These are phyloP conservation scores for Wickerhamomyces kurtzmanii DNA, from an alignment of 805 yeast genomes.

Conservation along the genomic window DNA sequence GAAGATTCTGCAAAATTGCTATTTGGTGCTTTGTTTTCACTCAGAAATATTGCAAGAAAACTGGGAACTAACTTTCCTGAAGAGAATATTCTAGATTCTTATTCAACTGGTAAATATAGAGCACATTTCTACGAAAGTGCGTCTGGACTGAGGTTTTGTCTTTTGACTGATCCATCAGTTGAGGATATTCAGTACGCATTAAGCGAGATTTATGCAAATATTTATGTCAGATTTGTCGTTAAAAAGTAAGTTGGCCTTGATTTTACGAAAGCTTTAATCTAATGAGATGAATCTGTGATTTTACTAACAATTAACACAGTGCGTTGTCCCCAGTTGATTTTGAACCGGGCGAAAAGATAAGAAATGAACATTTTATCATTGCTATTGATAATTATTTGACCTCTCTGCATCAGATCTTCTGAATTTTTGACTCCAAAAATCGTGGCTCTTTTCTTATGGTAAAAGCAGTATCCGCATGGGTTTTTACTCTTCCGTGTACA, in stretches of 20 bases:
- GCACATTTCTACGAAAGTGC: constrained; percentile 77
- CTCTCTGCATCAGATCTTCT: no score
- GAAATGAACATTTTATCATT: constrained; percentile 43
- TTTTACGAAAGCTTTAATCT: not conserved
- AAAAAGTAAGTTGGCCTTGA: constrained; percentile 32
- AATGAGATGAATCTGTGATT: no score
- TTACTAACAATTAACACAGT: constrained; percentile 8
- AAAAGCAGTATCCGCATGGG: no score
- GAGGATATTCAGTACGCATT: constrained; percentile 47
- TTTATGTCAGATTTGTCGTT: constrained; percentile 52
- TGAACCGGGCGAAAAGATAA: constrained; percentile 37
- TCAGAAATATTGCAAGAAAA: constrained; percentile 65
- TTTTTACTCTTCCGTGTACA: no score
- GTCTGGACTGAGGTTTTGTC: constrained; percentile 65
- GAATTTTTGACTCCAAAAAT: no score
- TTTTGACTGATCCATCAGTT: constrained; percentile 56
- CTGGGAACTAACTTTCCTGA: constrained; percentile 25
- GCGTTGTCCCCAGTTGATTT: constrained; percentile 53
- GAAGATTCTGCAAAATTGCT: constrained; percentile 72
- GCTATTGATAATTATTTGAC: constrained; percentile 45
- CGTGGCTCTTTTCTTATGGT: no score
- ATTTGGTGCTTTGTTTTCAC: constrained; percentile 77
- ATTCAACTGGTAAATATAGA: constrained; percentile 67
- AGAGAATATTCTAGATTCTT: constrained; percentile 32
- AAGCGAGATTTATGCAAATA: constrained; percentile 46